Evolutionary conservation across 2,329 filamentous ascomycete genomes (phyloP).

Genomic region (Xylaria sp.): DNA sequence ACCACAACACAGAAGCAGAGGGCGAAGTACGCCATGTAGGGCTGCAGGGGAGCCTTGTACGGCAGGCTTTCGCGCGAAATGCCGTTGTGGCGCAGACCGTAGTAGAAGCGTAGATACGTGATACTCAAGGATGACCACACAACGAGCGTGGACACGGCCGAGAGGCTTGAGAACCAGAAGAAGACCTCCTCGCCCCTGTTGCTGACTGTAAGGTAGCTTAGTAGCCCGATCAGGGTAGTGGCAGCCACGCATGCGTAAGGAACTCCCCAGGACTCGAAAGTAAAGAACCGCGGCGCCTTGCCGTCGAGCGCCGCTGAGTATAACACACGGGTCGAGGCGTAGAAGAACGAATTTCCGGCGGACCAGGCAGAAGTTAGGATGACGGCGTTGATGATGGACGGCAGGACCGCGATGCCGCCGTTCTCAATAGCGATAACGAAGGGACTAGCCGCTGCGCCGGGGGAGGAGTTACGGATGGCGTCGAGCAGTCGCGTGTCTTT

Average conservation of each 20-base stretch:
- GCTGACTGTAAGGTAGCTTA: slow-evolving; percentile 72
- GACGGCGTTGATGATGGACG: slow-evolving; percentile 73
- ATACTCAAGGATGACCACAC: slow-evolving; percentile 74
- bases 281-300: slow-evolving; percentile 60
- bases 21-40: slow-evolving; percentile 73
- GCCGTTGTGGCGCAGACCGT: slow-evolving; percentile 71
- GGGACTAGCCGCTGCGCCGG: slow-evolving; percentile 56
- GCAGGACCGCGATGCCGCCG: slow-evolving; percentile 68
- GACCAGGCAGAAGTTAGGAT: slow-evolving; percentile 60
- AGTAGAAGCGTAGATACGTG: slow-evolving; percentile 75
- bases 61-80: slow-evolving; percentile 71
- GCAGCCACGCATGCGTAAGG: slow-evolving; percentile 67
- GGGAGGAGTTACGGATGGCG: slow-evolving; percentile 43
- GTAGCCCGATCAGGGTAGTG: slow-evolving; percentile 68
- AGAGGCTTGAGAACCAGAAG: slow-evolving; percentile 59
- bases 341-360: slow-evolving; percentile 49
- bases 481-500: slow-evolving; percentile 47
- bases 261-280: slow-evolving; percentile 66
- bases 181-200: slow-evolving; percentile 57
- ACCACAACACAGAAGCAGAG: slow-evolving; percentile 70
- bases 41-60: slow-evolving; percentile 73
- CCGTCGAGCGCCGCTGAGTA: slow-evolving; percentile 61
- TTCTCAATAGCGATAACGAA: slow-evolving; percentile 73
- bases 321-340: slow-evolving; percentile 47
- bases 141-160: slow-evolving; percentile 76